Base-by-base conservation (phyloP, 148 eudicot species). In the Rhododendron ferrugineum region DNA sequence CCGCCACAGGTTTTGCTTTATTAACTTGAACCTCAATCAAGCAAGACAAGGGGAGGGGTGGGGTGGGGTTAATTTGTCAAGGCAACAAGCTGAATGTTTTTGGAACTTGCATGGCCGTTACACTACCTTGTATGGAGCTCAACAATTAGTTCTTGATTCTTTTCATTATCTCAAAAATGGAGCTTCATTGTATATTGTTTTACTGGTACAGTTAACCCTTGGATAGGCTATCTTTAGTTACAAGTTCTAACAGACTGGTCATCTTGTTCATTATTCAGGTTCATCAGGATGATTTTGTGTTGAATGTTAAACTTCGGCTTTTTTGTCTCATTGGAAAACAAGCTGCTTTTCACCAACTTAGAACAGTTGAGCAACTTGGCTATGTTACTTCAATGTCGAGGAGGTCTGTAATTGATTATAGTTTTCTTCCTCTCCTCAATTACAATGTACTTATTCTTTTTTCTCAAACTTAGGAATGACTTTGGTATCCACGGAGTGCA, bases 281-380 rank as follows among this genome's bases (percentile, higher is more conserved):
- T 66, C 73, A 66, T 66, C 73, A 66, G 73, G 73, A 66, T 66
- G 73, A 66, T 66, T 66, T 66, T 11, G 16, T 26, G 73, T 66
- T 28, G 34, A 66, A 66, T 26, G 34, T n/a, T 26, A 66, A 66
- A 66, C 73, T 66, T 66, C 14, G 1, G 73, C 73, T 66, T 66
- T 66, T 66, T 66, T 66, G 73, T 28, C 73, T 66, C 73, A 66
- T 66, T 66, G 73, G 73, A 28, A 66, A 66, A 66, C 73, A 66
- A 66, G 73, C 73, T 66, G 73, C 73, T 66, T 66, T 66, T 66
- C 73, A 66, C 73, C 73, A 66, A 66, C 73, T 66, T 66, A 66
- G 73, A 66, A 66, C 73, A 28, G 73, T 66, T 66, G 73, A 66
- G 36, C 73, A 66, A 66, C 73, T 66, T 66, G 73, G 73, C 73